Evolutionary conservation across 148 eudicot genomes (phyloP).

Genomic region (Simmondsia chinensis): DNA sequence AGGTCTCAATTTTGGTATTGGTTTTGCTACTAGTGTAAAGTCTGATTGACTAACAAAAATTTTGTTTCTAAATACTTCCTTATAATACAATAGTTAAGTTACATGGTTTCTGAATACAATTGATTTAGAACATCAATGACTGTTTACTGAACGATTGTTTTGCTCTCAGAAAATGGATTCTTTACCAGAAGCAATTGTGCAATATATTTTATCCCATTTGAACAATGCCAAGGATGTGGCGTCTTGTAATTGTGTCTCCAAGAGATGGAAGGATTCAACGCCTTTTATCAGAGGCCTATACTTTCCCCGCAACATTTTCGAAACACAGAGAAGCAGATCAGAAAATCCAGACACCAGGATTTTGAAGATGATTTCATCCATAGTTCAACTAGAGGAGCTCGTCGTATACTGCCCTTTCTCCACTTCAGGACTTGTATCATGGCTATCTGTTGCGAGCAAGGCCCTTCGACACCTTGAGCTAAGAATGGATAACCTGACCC

Average conservation of each 20-base stretch:
- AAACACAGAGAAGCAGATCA: slow-evolving; percentile 18
- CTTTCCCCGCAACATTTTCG: slow-evolving; percentile 75
- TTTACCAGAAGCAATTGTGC: slow-evolving; percentile 74
- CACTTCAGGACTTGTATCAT: slow-evolving; percentile 44
- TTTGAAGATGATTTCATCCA: slow-evolving; percentile 37
- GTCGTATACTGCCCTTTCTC: slow-evolving; percentile 93
- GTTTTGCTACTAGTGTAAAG: too few relatives aligned
- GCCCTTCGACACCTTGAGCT: slow-evolving; percentile 67
- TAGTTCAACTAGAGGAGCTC: slow-evolving; percentile 53
- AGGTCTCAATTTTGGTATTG: too few relatives aligned
- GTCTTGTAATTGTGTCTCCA: slow-evolving; percentile 60
- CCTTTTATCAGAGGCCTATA: slow-evolving; percentile 58
- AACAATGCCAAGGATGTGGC: slow-evolving; percentile 85
- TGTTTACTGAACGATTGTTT: too few relatives aligned
- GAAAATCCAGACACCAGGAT: slow-evolving; percentile 45
- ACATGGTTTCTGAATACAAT: too few relatives aligned
- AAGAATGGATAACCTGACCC: slow-evolving; percentile 61
- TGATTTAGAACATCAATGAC: too few relatives aligned
- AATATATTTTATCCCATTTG: slow-evolving; percentile 59
- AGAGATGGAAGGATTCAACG: slow-evolving; percentile 70
- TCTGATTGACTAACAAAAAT: too few relatives aligned
- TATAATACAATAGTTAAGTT: too few relatives aligned
- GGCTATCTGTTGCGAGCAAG: slow-evolving; percentile 43
- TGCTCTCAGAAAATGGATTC: slow-evolving; percentile 83
- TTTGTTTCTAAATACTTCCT: too few relatives aligned